Conservation (phyloP, 768 basidiomycete species). For the Xerocomellus amylosporus region DNA sequence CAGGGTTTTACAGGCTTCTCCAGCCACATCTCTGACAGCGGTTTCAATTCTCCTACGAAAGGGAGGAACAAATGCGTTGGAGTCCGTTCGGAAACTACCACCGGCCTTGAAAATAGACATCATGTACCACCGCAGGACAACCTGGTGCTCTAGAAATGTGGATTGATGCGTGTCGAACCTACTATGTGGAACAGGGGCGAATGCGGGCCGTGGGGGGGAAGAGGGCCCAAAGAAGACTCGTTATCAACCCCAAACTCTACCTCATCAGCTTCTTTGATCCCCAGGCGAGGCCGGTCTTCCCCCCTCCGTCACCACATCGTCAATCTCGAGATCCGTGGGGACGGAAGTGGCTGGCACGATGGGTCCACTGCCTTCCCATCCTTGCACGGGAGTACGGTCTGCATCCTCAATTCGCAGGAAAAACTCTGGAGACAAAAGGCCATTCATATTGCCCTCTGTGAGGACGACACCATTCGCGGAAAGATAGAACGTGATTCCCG, state of each 20-base stretch:
- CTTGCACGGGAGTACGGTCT: slow-evolving; percentile 15
- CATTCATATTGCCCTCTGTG: slow-evolving; percentile 69
- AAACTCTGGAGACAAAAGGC: slow-evolving; percentile 57
- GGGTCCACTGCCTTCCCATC: slow-evolving; percentile 20
- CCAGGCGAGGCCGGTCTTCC: background rate
- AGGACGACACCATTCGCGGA: slow-evolving; percentile 89
- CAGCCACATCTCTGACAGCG: background rate
- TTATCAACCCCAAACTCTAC: background rate
- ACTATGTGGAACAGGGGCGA: background rate
- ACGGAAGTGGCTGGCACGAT: background rate
- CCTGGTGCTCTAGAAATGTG: background rate
- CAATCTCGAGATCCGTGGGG: background rate
- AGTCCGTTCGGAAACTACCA: background rate
- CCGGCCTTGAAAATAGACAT: background rate
- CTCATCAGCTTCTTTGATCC: background rate
- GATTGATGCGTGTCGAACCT: background rate
- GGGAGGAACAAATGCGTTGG: no score
- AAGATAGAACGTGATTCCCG: slow-evolving; percentile 70
- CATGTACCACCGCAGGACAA: background rate
- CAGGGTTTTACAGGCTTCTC: background rate
- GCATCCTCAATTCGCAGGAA: slow-evolving; percentile 67
- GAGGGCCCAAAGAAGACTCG: background rate
- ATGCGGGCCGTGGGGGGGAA: background rate
- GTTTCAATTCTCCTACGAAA: background rate
- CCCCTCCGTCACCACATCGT: background rate